Percentiles rank a stretch among this genome's conserved stretches.
Conservation (phyloP, 108 stramenopile species). For the Skeletonema menzelii region DNA sequence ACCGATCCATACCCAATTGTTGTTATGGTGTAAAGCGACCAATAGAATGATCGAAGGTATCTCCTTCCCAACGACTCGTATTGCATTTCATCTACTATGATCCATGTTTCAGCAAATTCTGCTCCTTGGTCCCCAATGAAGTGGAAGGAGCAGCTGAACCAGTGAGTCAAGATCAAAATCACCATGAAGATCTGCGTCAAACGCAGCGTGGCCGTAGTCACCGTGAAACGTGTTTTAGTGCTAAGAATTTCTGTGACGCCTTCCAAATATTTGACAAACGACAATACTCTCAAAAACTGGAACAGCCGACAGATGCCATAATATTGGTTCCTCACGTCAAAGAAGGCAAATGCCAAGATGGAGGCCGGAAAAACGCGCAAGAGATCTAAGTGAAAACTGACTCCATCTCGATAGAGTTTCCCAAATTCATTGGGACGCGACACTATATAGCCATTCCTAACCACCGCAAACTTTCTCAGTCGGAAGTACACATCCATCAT, state of each 20-base stretch:
- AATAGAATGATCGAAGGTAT: slow-evolving; percentile 52
- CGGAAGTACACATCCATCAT: slow-evolving; percentile 33
- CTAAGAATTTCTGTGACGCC: slow-evolving; percentile 19
- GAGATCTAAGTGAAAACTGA: slow-evolving; percentile 18
- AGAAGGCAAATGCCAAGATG: slow-evolving; percentile 13
- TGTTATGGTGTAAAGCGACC: slow-evolving; percentile 53
- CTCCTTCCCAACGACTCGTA: slow-evolving; percentile 17
- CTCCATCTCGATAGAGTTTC: slow-evolving; percentile 33
- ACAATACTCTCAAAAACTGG: slow-evolving; percentile 35
- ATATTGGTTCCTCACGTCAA: slow-evolving; percentile 1
- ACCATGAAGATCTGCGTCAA: slow-evolving; percentile 44
- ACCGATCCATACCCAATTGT: slow-evolving; percentile 67
- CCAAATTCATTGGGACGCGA: slow-evolving; percentile 35
- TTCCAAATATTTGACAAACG: slow-evolving; percentile 45
- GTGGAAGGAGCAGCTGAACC: slow-evolving; percentile 44
- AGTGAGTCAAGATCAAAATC: slow-evolving; percentile 48
- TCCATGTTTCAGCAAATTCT: slow-evolving; percentile 23
- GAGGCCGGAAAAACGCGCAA: slow-evolving; percentile 26
- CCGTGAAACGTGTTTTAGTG: slow-evolving; percentile 29
- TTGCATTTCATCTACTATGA: slow-evolving; percentile 25
- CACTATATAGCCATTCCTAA: slow-evolving; percentile 45
- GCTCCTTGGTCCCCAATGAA: slow-evolving; percentile 29
- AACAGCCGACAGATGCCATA: slow-evolving; percentile 42
- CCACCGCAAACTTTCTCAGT: slow-evolving; percentile 32
- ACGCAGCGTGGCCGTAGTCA: slow-evolving; percentile 44